Evolutionary conservation across 2,329 filamentous ascomycete species (phyloP).

Genomic region (Penicillium aurantiogriseum): DNA sequence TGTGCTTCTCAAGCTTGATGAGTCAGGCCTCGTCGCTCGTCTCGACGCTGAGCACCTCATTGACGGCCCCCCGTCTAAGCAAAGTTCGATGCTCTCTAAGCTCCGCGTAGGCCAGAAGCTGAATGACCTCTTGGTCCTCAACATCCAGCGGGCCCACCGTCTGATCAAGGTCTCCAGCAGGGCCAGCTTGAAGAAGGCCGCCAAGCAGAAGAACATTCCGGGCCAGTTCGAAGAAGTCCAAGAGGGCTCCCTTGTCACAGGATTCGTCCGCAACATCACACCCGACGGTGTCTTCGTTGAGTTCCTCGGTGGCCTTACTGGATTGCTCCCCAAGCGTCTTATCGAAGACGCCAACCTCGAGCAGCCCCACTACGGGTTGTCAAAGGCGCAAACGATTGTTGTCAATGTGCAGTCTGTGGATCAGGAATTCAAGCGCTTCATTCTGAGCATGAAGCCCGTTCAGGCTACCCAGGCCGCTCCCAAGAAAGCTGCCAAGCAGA

Average conservation of each 20-base stretch:
- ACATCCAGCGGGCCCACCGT: conserved; percentile 75
- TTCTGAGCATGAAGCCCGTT: conserved; percentile 57
- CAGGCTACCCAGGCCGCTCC: conserved; percentile 52
- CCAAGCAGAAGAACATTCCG: conserved; percentile 70
- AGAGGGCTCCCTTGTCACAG: conserved; percentile 66
- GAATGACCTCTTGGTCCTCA: conserved; percentile 77
- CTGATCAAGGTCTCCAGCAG: conserved; percentile 79
- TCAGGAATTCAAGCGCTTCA: conserved; percentile 66
- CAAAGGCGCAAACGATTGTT: conserved; percentile 71
- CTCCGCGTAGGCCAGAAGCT: conserved; percentile 82
- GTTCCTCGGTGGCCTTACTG: conserved; percentile 74
- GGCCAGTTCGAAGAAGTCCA: conserved; percentile 68
- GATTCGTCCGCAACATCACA: conserved; percentile 84
- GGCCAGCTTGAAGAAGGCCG: conserved; percentile 73
- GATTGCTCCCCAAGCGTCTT: conserved; percentile 75
- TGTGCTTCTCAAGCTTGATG: conserved; percentile 72
- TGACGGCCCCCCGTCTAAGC: conserved; percentile 80
- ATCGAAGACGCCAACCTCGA: conserved; percentile 67
- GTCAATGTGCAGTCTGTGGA: conserved; percentile 73
- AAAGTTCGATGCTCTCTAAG: conserved; percentile 71
- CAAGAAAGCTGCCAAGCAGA: conserved; percentile 41
- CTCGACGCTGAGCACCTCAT: conserved; percentile 76
- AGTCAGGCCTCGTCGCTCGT: conserved; percentile 71
- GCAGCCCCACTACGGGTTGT: conserved; percentile 73
- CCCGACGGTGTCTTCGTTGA: conserved; percentile 81